Base-by-base conservation (phyloP, 768 basidiomycete genomes). In the Dentipellis fragilis region DNA sequence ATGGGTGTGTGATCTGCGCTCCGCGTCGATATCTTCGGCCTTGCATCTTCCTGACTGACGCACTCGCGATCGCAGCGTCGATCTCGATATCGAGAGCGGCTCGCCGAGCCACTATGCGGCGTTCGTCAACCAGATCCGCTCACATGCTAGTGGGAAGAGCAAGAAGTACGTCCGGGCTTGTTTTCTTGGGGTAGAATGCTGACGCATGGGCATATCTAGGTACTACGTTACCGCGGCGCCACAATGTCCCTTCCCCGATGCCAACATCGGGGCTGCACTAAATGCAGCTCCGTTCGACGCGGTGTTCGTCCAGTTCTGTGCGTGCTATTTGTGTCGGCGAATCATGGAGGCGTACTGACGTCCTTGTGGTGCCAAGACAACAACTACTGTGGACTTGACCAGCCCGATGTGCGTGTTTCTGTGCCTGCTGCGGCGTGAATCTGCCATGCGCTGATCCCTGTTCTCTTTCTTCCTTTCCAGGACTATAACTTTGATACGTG, bases 11-110 rank as follows among this genome's bases (percentile, higher is more conserved):
- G 11, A 11, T 19, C 3, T 19, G 22, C 38, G 19, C 16, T 21
- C 52, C 10, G 42, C n/a, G 10, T 11, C 21, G 17, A 8, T n/a
- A 1, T 22, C n/a, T n/a, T 21, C 12, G 56, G 62, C 17, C 10
- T 17, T 42, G 40, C 40, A 16, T 42, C 40, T 14, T 14, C n/a
- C 16, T 19, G n/a, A 56, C 23, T 3, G 19, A 19, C 6, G n/a
- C n/a, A 9, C 23, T 9, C 34, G 17, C 21, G 9, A 38, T 45
- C 42, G 42, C 42, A 71, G 71, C 19, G 59, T 87, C 59, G 87
- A 89, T 66, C 73, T 89, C 34, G 87, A 88, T 64, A 84, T 89
- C 59, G 86, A 89, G 68, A 78, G 81, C 16, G 86, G 86, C 16
- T 65, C 64, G 4, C 64, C 68, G 9, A 45, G 51, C n/a, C 49